These are phyloP conservation scores for Leccinum subgranulosum DNA, from an alignment of 768 basidiomycete species.

Conservation along the genomic window DNA sequence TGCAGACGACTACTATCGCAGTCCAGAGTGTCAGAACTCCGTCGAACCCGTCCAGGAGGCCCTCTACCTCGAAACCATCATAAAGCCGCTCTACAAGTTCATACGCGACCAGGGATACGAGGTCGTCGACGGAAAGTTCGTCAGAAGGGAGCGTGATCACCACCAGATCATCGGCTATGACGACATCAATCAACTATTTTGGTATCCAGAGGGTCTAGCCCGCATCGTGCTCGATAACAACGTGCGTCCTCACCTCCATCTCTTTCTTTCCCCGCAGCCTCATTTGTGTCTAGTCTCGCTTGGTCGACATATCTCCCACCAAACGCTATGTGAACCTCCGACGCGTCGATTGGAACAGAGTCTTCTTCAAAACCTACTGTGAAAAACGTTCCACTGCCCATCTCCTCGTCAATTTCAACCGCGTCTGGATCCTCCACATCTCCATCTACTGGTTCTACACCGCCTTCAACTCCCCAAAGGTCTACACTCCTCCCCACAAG, in stretches of 20 bases:
- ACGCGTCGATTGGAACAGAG: conserved; percentile 88
- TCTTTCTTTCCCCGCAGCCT: conserved; percentile 1
- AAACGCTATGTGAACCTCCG: conserved; percentile 93
- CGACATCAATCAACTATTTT: conserved; percentile 98
- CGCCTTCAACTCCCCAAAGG: conserved; percentile 91
- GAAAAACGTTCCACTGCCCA: conserved; percentile 94
- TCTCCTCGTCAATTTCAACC: conserved; percentile 98
- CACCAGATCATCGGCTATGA: conserved; percentile 98
- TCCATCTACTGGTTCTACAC: conserved; percentile 96
- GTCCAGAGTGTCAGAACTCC: conserved; percentile 94
- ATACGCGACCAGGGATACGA: conserved; percentile 98
- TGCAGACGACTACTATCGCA: conserved; percentile 98
- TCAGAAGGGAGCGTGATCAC: conserved; percentile 92
- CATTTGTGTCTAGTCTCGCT: conserved; percentile 59
- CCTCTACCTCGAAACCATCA: conserved; percentile 83
- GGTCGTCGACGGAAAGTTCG: conserved; percentile 91
- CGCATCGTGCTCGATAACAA: conserved; percentile 88
- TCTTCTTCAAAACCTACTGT: conserved; percentile 98
- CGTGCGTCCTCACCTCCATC: conserved; percentile 39
- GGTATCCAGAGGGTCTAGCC: conserved; percentile 98
- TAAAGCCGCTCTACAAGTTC: conserved; percentile 94
- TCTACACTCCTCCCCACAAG: conserved; percentile 75
- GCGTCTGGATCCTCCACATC: conserved; percentile 96
- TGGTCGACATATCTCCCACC: conserved; percentile 87
- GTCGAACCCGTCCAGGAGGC: conserved; percentile 94